Evolutionary conservation across 306 rosid genomes (phyloP).

Genomic region (Lathyrus oleraceus): DNA sequence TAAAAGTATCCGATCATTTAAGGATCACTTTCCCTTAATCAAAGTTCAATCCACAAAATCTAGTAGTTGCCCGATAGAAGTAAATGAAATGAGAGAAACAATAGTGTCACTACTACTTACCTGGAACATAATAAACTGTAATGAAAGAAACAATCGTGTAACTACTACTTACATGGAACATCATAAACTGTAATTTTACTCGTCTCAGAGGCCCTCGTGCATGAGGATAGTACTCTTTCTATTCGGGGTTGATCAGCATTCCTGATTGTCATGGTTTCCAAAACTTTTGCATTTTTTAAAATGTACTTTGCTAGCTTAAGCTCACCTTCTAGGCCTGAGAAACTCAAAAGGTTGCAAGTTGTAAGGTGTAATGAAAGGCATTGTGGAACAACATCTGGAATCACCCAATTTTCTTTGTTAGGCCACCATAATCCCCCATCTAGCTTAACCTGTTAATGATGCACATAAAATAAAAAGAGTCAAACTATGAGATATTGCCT

Average conservation of each 20-base stretch:
- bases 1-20: too few species aligned
- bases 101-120: neutral
- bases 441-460: neutral
- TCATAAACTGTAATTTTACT: neutral
- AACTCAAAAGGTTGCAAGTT: neutral
- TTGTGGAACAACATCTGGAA: neutral
- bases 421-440: neutral
- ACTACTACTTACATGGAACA: neutral
- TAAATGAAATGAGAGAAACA: neutral
- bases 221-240: neutral
- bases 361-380: neutral
- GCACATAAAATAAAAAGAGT: neutral
- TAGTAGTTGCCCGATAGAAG: neutral
- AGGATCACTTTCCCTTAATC: too few species aligned
- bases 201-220: neutral
- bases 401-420: neutral
- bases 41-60: neutral
- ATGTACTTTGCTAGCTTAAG: neutral
- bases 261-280: constrained; percentile 33
- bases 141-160: too few species aligned
- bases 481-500: too few species aligned
- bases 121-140: neutral
- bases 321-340: neutral
- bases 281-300: neutral
- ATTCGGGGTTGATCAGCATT: neutral